Conservation (phyloP, 139 green algal species). For the Nannochloris sp. region DNA sequence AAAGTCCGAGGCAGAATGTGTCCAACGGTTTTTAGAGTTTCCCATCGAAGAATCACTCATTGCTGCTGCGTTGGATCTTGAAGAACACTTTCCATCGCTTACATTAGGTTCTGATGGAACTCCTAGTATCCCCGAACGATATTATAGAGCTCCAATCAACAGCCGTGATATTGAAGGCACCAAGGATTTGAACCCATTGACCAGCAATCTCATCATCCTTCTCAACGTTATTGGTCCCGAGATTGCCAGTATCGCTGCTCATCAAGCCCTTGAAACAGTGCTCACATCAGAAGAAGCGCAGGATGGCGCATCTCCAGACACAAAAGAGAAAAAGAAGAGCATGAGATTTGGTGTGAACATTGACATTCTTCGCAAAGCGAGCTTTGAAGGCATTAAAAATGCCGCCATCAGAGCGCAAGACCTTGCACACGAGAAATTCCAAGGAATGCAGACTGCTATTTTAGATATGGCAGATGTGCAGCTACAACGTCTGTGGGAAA, state of each 20-base stretch:
- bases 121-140: too few species aligned
- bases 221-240: slow-evolving; percentile 61
- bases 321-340: not conserved
- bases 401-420: slow-evolving; percentile 54
- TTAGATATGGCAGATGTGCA: slow-evolving; percentile 19
- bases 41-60: slow-evolving; percentile 80
- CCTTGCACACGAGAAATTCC: slow-evolving; percentile 64
- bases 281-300: slow-evolving; percentile 36
- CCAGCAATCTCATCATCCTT: slow-evolving; percentile 75
- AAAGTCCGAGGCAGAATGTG: slow-evolving; percentile 68
- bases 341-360: too few species aligned
- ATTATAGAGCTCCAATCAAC: slow-evolving; percentile 31
- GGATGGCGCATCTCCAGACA: slow-evolving; percentile 3
- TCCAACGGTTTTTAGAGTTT: slow-evolving; percentile 79
- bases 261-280: slow-evolving; percentile 69
- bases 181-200: slow-evolving; percentile 58
- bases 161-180: slow-evolving; percentile 44
- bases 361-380: too few species aligned
- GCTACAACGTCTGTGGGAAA: slow-evolving; percentile 21
- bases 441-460: slow-evolving; percentile 65
- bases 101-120: too few species aligned
- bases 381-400: slow-evolving; percentile 8
- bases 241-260: slow-evolving; percentile 73
- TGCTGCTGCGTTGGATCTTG: slow-evolving; percentile 3
- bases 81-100: not conserved